Evolutionary conservation across 1,284 basidiomycete genomes (phyloP), one percentile per base, ranked within the genome.

Genomic region (Peniophora sp.): DNA sequence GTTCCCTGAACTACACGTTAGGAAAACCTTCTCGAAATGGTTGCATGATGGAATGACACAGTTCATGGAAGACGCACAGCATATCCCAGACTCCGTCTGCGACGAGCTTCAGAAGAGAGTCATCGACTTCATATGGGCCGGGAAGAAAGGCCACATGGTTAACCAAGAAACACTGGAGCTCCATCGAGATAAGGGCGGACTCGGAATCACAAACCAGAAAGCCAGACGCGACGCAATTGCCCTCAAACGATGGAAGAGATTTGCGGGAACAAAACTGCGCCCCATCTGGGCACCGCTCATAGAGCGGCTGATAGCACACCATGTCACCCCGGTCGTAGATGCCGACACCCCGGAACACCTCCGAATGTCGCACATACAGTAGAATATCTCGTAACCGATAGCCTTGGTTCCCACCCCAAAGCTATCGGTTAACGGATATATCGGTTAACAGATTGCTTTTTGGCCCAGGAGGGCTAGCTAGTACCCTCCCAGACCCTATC

Each of bases 201-300:
- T 60, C 2, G 53, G 51, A 0, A 20, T 67, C 0, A 50, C 64
- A 0, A 59, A 64, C 52, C 19, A 68, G 0, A 35, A 54, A 11
- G 46, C 55, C 0, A n/a, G 64, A 3, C 62, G 64, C 38, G 53
- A 63, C 6, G 65, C 65, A 0, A 62, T 66, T 0, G 38, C 58
- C 2, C 12, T 67, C 0, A 61, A 55, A 44, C 63, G 61, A 61
- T 24, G 65, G 5, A 0, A 58, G 41, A 19, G n/a, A n/a, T n/a
- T n/a, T n/a, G n/a, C n/a, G n/a, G n/a, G n/a, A n/a, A n/a, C n/a
- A n/a, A n/a, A n/a, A n/a, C n/a, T n/a, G n/a, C n/a, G n/a, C n/a
- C n/a, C n/a, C n/a, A n/a, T n/a, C n/a, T n/a, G n/a, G n/a, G n/a
- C n/a, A n/a, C n/a, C n/a, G n/a, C n/a, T n/a, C n/a, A n/a, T n/a